phyloP scores from a whole-genome alignment of 441 rosid genomes.

The Geranium incanum region DNA sequence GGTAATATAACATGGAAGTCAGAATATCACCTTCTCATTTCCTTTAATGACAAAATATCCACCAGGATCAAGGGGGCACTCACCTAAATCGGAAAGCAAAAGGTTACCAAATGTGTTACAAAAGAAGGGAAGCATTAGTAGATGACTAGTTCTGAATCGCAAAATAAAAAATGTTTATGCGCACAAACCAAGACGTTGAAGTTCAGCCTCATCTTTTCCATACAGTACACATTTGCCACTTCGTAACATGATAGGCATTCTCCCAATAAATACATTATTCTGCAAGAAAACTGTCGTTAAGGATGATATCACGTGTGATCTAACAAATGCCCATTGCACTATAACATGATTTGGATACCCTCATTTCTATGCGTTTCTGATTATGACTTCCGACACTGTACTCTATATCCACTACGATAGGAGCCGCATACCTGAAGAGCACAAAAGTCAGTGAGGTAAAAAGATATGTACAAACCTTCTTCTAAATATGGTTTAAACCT shows the following conservation, averaged over 20 bases:
- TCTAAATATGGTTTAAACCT: background rate
- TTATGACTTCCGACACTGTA: slow-evolving; percentile 54
- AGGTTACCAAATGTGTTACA: slow-evolving; percentile 13
- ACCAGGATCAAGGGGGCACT: slow-evolving; percentile 96
- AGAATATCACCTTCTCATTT: slow-evolving; percentile 63
- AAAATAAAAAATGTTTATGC: slow-evolving; percentile 17
- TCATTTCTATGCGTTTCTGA: slow-evolving; percentile 28
- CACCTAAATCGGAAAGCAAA: slow-evolving; percentile 48
- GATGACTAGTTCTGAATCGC: background rate
- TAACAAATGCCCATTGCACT: background rate
- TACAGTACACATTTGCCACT: slow-evolving; percentile 65
- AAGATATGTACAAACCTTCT: background rate
- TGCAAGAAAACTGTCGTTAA: slow-evolving; percentile 27
- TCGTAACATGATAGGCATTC: slow-evolving; percentile 88
- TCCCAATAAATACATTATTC: slow-evolving; percentile 64
- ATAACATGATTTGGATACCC: slow-evolving; percentile 35
- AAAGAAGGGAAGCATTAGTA: slow-evolving; percentile 13
- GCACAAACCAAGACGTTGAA: slow-evolving; percentile 69
- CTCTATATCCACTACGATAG: slow-evolving; percentile 66
- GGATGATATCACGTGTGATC: background rate
- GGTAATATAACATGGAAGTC: background rate
- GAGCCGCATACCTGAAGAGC: slow-evolving; percentile 72
- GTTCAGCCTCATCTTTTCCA: slow-evolving; percentile 90
- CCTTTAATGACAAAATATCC: slow-evolving; percentile 91
- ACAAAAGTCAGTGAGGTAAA: slow-evolving; percentile 9